A percentile compares a stretch with the other conserved stretches of the same genome.
phyloP scores from a whole-genome alignment of 1,139 yeast genomes.

The Geotrichum macrosporum region DNA sequence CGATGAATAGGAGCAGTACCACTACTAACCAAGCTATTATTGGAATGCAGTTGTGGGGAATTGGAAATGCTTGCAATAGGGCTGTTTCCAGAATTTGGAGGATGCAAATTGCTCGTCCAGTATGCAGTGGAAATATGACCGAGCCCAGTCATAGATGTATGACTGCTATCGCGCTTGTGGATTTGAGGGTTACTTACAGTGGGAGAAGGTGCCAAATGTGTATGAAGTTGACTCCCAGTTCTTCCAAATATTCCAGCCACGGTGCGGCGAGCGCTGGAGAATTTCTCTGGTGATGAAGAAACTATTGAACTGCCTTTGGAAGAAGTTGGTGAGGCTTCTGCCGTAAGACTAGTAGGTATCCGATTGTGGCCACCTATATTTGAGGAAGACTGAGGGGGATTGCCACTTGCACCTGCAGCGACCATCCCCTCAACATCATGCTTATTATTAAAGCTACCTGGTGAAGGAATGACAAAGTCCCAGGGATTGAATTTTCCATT shows the following conservation, averaged over 20 bases:
- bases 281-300: slow-evolving; percentile 29
- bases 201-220: slow-evolving; percentile 3
- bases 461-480: slow-evolving; percentile 16
- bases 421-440: slow-evolving; percentile 12
- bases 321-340: slow-evolving; percentile 14
- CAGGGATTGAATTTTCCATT: slow-evolving; percentile 17
- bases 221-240: slow-evolving; percentile 14
- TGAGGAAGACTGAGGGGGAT: neutral
- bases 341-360: neutral
- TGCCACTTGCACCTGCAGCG: slow-evolving; percentile 5
- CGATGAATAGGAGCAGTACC: slow-evolving; percentile 6
- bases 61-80: slow-evolving; percentile 16
- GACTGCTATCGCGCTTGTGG: slow-evolving; percentile 13
- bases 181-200: slow-evolving; percentile 4
- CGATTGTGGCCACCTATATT: neutral
- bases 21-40: slow-evolving; percentile 4
- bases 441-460: slow-evolving; percentile 12
- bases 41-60: slow-evolving; percentile 14
- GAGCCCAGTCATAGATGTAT: slow-evolving; percentile 11
- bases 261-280: slow-evolving; percentile 25
- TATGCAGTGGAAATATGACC: slow-evolving; percentile 7
- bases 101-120: slow-evolving; percentile 19
- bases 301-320: slow-evolving; percentile 15
- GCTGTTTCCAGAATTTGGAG: slow-evolving; percentile 8
- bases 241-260: slow-evolving; percentile 33